Conservation (phyloP, 768 basidiomycete species). For the Coprinopsis cinerea region DNA sequence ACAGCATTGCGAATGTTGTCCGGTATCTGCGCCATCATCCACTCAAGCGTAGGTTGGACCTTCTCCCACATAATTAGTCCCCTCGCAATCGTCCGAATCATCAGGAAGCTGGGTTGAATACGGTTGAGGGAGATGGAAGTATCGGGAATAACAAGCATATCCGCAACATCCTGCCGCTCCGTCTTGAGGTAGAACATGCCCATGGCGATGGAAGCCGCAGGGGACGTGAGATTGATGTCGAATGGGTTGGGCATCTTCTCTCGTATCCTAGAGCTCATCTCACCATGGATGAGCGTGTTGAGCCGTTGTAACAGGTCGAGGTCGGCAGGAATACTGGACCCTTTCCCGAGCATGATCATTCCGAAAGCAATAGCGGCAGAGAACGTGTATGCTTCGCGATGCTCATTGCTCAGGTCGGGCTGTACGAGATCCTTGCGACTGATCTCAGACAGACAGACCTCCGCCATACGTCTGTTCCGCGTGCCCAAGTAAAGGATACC, state of each 20-base stretch:
- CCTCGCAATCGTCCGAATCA: slow-evolving; percentile 73
- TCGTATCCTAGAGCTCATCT: slow-evolving; percentile 38
- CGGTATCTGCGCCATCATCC: slow-evolving; percentile 72
- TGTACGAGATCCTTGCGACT: slow-evolving; percentile 70
- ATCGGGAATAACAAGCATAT: slow-evolving; percentile 77
- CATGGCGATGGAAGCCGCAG: slow-evolving; percentile 84
- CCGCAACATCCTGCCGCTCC: slow-evolving; percentile 78
- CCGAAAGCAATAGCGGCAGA: slow-evolving; percentile 89
- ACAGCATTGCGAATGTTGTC: slow-evolving; percentile 53
- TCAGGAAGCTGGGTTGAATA: slow-evolving; percentile 82
- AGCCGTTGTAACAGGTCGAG: slow-evolving; percentile 60
- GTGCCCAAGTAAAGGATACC: slow-evolving; percentile 89
- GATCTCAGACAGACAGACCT: slow-evolving; percentile 84
- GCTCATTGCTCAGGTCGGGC: slow-evolving; percentile 80
- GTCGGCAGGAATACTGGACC: slow-evolving; percentile 74
- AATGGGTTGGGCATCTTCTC: slow-evolving; percentile 41
- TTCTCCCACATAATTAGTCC: slow-evolving; percentile 83
- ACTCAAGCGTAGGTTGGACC: slow-evolving; percentile 65
- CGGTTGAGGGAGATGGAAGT: slow-evolving; percentile 75
- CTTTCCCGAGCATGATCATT: slow-evolving; percentile 93
- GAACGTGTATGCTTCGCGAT: slow-evolving; percentile 89
- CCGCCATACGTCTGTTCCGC: slow-evolving; percentile 85
- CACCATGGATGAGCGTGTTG: slow-evolving; percentile 72
- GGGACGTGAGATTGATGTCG: slow-evolving; percentile 87
- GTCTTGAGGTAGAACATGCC: slow-evolving; percentile 92